Conservation (phyloP, 371 early-diverging fungal genomes). For the Chytridium lagenaria region DNA sequence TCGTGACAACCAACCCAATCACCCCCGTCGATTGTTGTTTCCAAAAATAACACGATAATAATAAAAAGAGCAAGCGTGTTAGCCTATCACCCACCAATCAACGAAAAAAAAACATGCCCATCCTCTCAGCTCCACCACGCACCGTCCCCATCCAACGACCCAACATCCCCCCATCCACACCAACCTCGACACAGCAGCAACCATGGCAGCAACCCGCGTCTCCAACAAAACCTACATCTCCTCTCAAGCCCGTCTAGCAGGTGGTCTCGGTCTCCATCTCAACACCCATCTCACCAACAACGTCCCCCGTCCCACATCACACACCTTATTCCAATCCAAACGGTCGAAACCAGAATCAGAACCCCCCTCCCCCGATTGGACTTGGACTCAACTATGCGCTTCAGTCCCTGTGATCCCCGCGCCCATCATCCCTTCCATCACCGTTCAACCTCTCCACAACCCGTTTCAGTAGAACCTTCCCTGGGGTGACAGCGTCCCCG, state of each 20-base stretch:
- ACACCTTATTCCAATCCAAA: not conserved
- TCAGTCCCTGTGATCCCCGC: too few relatives aligned
- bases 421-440: not conserved
- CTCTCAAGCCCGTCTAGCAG: too few relatives aligned
- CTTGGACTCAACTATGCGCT: not conserved
- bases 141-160: not conserved
- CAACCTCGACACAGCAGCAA: too few relatives aligned
- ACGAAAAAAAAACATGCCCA: too few relatives aligned
- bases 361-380: slow-evolving; percentile 5
- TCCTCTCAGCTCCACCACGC: too few relatives aligned
- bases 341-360: not conserved
- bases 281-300: not conserved
- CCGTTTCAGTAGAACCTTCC: not conserved
- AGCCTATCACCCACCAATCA: too few relatives aligned
- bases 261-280: not conserved
- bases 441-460: not conserved
- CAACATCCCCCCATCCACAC: too few relatives aligned
- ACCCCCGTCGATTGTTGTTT: too few relatives aligned
- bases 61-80: too few relatives aligned
- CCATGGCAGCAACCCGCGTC: not conserved
- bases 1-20: too few relatives aligned
- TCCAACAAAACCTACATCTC: not conserved
- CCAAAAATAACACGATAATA: too few relatives aligned
- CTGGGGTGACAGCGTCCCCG: not conserved
- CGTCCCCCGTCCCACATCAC: too few relatives aligned